Conservation (phyloP, 208 protist species). For the Leishmania martiniquensis region DNA sequence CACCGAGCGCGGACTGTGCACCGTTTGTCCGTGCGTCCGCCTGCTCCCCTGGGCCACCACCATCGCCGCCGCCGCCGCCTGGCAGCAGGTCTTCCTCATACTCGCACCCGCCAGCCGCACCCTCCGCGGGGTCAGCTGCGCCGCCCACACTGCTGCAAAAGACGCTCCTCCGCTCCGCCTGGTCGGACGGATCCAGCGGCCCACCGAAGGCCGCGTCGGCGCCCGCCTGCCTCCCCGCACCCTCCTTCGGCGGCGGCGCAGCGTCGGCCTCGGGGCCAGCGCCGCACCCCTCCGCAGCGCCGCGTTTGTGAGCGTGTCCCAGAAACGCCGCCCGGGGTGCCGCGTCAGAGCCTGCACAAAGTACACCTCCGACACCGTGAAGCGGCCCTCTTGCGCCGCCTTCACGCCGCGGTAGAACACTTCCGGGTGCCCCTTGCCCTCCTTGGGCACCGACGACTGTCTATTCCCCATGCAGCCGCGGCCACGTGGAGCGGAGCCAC, state of each 20-base stretch:
- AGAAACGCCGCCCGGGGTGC: constrained; percentile 24
- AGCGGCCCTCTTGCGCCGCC: constrained; percentile 13
- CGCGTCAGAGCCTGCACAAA: constrained; percentile 18
- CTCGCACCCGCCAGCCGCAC: background rate
- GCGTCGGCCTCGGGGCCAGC: background rate
- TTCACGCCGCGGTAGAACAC: constrained; percentile 24
- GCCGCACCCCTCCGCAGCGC: background rate
- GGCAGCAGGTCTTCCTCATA: background rate
- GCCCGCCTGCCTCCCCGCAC: background rate
- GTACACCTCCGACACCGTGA: constrained; percentile 27
- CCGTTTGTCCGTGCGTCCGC: constrained; percentile 1
- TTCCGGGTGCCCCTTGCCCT: constrained; percentile 7
- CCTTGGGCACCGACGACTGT: constrained; percentile 3
- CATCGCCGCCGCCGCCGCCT: background rate
- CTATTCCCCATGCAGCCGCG: background rate
- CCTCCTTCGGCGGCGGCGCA: background rate
- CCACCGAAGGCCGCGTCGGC: background rate
- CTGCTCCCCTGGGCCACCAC: background rate
- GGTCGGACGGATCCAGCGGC: background rate
- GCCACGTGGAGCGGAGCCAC: background rate
- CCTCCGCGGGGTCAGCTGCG: background rate
- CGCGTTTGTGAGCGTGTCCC: constrained; percentile 8
- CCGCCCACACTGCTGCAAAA: background rate
- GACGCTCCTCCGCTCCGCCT: background rate
- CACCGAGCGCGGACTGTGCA: background rate